These are phyloP conservation scores for Talaromyces atroroseus DNA, from an alignment of 2,329 filamentous ascomycete genomes.

Conservation along the genomic window DNA sequence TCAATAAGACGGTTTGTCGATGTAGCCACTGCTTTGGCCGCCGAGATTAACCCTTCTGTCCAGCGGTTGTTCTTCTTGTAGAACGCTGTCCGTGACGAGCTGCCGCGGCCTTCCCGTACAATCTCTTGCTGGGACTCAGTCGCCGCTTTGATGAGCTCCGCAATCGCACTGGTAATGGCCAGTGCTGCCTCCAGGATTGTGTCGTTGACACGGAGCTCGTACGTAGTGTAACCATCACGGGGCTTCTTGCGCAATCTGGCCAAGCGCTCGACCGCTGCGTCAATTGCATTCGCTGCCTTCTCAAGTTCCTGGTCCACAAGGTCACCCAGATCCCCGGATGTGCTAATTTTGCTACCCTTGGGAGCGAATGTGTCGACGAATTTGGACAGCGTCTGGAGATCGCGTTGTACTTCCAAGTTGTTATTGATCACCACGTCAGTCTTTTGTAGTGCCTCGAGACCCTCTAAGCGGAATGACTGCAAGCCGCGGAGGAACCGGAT, in stretches of 20 bases:
- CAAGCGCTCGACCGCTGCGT: conserved; percentile 80
- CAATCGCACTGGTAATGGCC: conserved; percentile 90
- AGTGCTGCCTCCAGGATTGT: conserved; percentile 88
- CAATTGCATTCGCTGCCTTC: conserved; percentile 93
- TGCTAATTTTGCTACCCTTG: conserved; percentile 73
- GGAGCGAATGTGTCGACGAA: conserved; percentile 87
- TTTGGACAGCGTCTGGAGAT: conserved; percentile 89
- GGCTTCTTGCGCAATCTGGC: conserved; percentile 94
- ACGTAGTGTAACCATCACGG: conserved; percentile 90
- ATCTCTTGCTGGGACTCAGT: conserved; percentile 93
- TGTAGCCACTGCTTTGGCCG: conserved; percentile 88
- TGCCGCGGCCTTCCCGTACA: conserved; percentile 83
- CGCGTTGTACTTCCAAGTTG: conserved; percentile 93
- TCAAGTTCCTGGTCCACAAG: conserved; percentile 85
- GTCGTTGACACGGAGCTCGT: conserved; percentile 93
- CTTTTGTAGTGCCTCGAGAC: conserved; percentile 84
- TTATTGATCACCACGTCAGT: conserved; percentile 96
- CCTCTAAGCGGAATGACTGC: conserved; percentile 88
- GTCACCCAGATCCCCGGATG: conserved; percentile 80
- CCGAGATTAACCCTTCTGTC: conserved; percentile 96
- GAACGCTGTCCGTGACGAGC: conserved; percentile 82
- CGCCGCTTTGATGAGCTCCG: conserved; percentile 88
- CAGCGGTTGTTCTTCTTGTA: conserved; percentile 99
- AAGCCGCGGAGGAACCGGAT: conserved; percentile 93
- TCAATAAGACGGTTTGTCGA: conserved; percentile 97